Base-by-base conservation (phyloP, 768 basidiomycete species). In the Phlebiopsis flavidoalba region DNA sequence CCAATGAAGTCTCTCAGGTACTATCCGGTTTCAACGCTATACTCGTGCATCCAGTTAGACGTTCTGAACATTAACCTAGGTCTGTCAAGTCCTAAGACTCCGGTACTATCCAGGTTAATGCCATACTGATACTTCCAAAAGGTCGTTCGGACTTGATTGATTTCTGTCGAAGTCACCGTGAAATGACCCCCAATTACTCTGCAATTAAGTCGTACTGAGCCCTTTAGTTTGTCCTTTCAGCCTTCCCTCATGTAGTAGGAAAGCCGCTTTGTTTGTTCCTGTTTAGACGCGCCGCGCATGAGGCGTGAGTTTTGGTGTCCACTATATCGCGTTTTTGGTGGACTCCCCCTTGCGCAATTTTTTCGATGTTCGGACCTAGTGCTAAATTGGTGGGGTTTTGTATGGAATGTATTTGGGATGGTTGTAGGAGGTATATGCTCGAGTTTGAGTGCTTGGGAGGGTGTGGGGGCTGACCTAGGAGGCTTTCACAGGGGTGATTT, bases 181-280 rank as follows among this genome's bases (percentile, higher is more conserved):
- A 46, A 46, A 31, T 31, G 26, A 37, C 45, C 22, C 6, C 12
- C 58, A 46, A 33, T 53, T 58, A 46, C 36, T 54, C 51, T 45
- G 37, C 53, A 49, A 43, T 56, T 35, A 40, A 50, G 35, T 21
- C 49, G 51, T 51, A 48, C 60, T 22, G 24, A 6, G 43, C 60
- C 49, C 57, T 63, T 53, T 50, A n/a, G 57, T 57, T 60, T 58
- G 53, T 55, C 64, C 63, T 66, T 64, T 68, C 66, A 65, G 63
- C 63, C 65, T 60, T 67, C 67, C 66, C 67, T 67, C 71, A 68
- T 70, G 67, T 67, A 65, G 63, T 69, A 70, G 73, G 70, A 68
- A 71, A 66, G 53, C 59, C 45, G 52, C 49, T 56, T 49, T 69
- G 64, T 67, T 65, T 68, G 73, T 65, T 61, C 60, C n/a, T 64